Base-by-base conservation (phyloP, 1,284 basidiomycete species). In the Stygiomarasmius scandens region DNA sequence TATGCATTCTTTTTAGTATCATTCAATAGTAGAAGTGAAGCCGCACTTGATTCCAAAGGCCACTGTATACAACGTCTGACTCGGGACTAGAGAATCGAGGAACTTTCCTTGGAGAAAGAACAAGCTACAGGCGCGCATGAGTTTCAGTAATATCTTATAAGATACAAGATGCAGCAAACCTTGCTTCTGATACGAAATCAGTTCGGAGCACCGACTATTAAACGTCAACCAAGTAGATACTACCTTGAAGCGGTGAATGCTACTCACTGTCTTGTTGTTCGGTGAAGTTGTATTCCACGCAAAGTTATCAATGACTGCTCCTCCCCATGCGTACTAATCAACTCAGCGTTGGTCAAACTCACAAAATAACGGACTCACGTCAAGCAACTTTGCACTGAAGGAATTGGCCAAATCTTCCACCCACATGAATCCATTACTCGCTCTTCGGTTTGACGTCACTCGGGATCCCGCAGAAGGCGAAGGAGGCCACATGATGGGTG, bases 301-400 rank as follows among this genome's bases (percentile, higher is more conserved):
- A 54, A 67, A 68, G 56, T 69, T 71, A 50, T 71, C 65, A 49
- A 71, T 70, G 8, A 71, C 55, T 20, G 69, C 69, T n/a, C 68
- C 69, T 41, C 69, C 69, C 69, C 69, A 71, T 9, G 69, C 67
- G 34, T 71, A 70, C 69, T 71, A 29, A 2, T 32, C 44, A 27
- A 25, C n/a, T n/a, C n/a, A n/a, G n/a, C n/a, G n/a, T n/a, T n/a
- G n/a, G n/a, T n/a, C n/a, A n/a, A n/a, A n/a, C n/a, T n/a, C n/a
- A n/a, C n/a, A n/a, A n/a, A n/a, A n/a, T n/a, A n/a, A n/a, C 23
- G 29, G 12, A 41, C 65, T 23, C 45, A 69, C 69, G 54, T 71
- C 66, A 19, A 71, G 57, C 6, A 71, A 59, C 55, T 71, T 71
- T 3, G 69, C 66, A 27, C 67, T 64, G 14, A 69, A 41, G 27